phyloP scores from a whole-genome alignment of 805 yeast species.

The Candida chilensis region DNA sequence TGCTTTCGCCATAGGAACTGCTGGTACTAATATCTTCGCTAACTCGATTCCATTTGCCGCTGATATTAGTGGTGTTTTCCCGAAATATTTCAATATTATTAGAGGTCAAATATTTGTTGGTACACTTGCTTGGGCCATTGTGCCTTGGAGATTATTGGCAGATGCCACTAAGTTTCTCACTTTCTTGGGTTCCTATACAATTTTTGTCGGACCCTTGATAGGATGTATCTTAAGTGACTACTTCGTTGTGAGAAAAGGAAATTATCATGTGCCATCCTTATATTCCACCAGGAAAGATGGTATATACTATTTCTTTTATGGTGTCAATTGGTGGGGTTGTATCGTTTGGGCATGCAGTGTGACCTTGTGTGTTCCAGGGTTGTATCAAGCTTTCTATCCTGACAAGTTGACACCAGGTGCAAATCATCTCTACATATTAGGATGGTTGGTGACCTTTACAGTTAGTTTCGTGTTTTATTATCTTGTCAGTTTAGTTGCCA shows the following conservation, averaged over 20 bases:
- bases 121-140: slow-evolving; percentile 10
- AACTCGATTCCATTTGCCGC: slow-evolving; percentile 13
- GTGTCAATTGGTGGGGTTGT: too few relatives aligned
- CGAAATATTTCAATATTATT: slow-evolving; percentile 14
- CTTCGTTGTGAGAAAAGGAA: slow-evolving; percentile 8
- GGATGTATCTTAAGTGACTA: slow-evolving; percentile 9
- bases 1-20: slow-evolving; percentile 10
- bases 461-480: too few relatives aligned
- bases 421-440: too few relatives aligned
- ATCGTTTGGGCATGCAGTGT: too few relatives aligned
- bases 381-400: too few relatives aligned
- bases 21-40: slow-evolving; percentile 17
- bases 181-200: slow-evolving; percentile 10
- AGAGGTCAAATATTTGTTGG: slow-evolving; percentile 10
- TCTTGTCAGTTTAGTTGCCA: too few relatives aligned
- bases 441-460: too few relatives aligned
- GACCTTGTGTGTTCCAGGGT: too few relatives aligned
- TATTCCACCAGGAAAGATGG: slow-evolving; percentile 7
- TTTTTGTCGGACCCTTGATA: slow-evolving; percentile 10
- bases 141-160: slow-evolving; percentile 10
- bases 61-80: slow-evolving; percentile 13
- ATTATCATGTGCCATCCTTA: slow-evolving; percentile 9
- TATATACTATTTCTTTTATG: too few relatives aligned
- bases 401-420: too few relatives aligned
- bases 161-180: slow-evolving; percentile 9